A percentile compares a stretch with the other conserved stretches of the same genome.
These are phyloP conservation scores for Penicillium sp. DNA, from an alignment of 2,329 filamentous ascomycete species.

Conservation along the genomic window DNA sequence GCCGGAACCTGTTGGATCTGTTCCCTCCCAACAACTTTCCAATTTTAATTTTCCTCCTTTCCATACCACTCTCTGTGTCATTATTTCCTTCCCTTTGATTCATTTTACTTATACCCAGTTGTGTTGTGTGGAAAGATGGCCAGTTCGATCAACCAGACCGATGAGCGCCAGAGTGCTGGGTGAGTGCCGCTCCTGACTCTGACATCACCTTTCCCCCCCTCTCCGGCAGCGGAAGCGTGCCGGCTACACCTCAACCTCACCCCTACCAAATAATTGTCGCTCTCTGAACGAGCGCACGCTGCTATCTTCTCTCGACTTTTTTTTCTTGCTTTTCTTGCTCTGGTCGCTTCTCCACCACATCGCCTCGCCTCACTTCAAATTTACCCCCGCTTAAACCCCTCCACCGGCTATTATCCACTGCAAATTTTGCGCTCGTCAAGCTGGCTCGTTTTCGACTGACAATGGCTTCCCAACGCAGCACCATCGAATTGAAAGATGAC, in stretches of 20 bases:
- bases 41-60: conserved; percentile 10
- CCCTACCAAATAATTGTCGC: not conserved
- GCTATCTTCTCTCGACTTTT: not conserved
- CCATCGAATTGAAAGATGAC: conserved; percentile 96
- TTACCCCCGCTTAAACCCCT: conserved; percentile 17
- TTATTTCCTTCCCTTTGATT: conserved; percentile 13
- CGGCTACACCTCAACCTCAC: conserved; percentile 8
- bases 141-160: conserved; percentile 52
- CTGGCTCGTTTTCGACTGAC: conserved; percentile 24
- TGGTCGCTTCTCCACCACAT: not conserved
- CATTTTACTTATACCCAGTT: conserved; percentile 7
- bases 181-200: conserved; percentile 44
- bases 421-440: conserved; percentile 17
- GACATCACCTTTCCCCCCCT: conserved; percentile 38
- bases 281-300: not conserved
- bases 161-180: conserved; percentile 53
- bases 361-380: not conserved
- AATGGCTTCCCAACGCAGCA: conserved; percentile 56
- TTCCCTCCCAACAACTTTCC: conserved; percentile 23
- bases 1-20: conserved; percentile 29
- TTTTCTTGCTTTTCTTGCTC: not conserved
- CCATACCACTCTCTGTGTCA: conserved; percentile 12
- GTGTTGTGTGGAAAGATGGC: conserved; percentile 42
- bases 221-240: conserved; percentile 21
- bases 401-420: conserved; percentile 11